Conservation (phyloP, 495 filamentous ascomycete species). For the Trichoderma parareesei region DNA sequence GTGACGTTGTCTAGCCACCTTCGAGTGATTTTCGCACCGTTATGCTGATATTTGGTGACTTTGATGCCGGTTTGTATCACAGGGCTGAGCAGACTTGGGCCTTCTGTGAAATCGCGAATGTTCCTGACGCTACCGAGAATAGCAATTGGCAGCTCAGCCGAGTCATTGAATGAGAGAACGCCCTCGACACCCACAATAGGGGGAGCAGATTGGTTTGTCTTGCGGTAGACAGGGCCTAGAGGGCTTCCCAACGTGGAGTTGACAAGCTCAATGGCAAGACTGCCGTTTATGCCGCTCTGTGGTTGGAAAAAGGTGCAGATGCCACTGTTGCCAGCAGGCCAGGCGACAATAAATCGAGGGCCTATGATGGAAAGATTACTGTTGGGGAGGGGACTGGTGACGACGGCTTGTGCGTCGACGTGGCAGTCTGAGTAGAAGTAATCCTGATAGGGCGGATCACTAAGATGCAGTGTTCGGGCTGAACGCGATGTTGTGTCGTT, state of each 20-base stretch:
- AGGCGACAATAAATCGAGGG: slow-evolving; percentile 35
- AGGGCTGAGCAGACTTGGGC: slow-evolving; percentile 41
- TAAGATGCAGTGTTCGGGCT: slow-evolving; percentile 19
- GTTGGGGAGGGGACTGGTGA: slow-evolving; percentile 46
- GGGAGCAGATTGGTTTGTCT: slow-evolving; percentile 6
- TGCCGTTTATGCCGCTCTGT: slow-evolving; percentile 44
- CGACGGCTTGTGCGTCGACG: slow-evolving; percentile 46
- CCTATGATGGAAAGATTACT: slow-evolving; percentile 45
- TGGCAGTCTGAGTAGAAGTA: slow-evolving; percentile 59
- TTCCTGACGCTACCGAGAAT: slow-evolving; percentile 51
- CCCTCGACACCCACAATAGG: slow-evolving; percentile 43
- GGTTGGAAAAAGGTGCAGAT: slow-evolving; percentile 46
- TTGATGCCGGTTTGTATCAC: slow-evolving; percentile 44
- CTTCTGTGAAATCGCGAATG: slow-evolving; percentile 50
- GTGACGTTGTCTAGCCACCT: slow-evolving; percentile 57
- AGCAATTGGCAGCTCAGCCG: slow-evolving; percentile 42
- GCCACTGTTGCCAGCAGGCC: slow-evolving; percentile 59
- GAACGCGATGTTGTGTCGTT: neutral
- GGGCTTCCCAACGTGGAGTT: slow-evolving; percentile 25
- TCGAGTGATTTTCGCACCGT: slow-evolving; percentile 39
- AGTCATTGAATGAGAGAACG: slow-evolving; percentile 45
- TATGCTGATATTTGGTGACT: slow-evolving; percentile 25
- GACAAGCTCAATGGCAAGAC: slow-evolving; percentile 41
- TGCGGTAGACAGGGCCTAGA: neutral
- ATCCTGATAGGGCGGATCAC: slow-evolving; percentile 48